Evolutionary conservation across 306 rosid species (phyloP), one percentile per base, ranked within the genome.

Genomic region (Ochetophila trinervis): DNA sequence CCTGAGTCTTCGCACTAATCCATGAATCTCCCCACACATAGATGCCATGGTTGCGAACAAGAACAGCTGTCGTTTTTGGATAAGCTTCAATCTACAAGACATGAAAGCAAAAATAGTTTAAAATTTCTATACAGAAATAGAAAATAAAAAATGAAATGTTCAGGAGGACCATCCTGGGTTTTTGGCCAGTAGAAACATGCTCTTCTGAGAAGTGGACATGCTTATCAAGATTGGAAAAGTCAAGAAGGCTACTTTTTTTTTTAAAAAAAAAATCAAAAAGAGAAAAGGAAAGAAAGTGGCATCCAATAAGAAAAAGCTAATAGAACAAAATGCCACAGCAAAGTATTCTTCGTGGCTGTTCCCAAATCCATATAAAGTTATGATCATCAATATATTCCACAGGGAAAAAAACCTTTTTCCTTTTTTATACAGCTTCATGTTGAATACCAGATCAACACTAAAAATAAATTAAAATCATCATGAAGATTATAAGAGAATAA

Each of bases 1-100:
- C 97, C 96, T 89, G 98, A 50, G 97, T 89, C 82, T 92, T 93
- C 52, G 98, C 91, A 69, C 72, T 86, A 76, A 93, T 89, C 98
- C 98, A 89, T 8, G 98, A 82, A 70, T 93, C 95, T 67, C 98
- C 98, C 98, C 97, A 93, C 60, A 93, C 48, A 79, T 87, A 93
- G 69, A 93, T 56, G 65, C 98, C 98, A 60, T 89, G 97, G 85
- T 93, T 93, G 56, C 98, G 98, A 74, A 93, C 98, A 85, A 93
- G 96, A 63, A 93, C 98, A 32, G 98, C 98, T 52, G 98, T 87
- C 53, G 98, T 63, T 86, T 86, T 93, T 2, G 97, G 98, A 84
- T 93, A 93, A 56, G 89, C 95, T 78, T 84, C 87, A 72, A 93
- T 87, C 98, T 93, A 53, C 37, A 78, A 51, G 60, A 67, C 54